Conservation (phyloP, 768 basidiomycete genomes). For the Candolleomyces aberdarensis region DNA sequence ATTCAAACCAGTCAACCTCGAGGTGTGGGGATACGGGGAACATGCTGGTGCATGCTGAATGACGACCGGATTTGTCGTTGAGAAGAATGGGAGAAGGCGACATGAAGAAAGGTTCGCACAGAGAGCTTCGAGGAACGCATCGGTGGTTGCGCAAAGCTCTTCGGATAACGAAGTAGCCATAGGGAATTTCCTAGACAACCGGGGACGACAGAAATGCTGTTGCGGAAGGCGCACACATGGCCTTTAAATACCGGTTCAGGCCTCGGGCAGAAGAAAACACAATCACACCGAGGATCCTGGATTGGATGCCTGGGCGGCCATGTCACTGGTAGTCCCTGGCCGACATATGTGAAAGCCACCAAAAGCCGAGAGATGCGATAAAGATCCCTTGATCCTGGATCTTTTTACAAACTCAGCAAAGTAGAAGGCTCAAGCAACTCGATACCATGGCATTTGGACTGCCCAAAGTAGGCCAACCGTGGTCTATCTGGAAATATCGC, state of each 20-base stretch:
- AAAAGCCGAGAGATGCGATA: too few species aligned
- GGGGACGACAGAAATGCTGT: background rate
- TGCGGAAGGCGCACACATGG: background rate
- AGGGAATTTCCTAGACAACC: constrained; percentile 5
- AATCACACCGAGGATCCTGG: constrained; percentile 6
- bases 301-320: background rate
- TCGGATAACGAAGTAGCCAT: constrained; percentile 5
- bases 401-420: too few species aligned
- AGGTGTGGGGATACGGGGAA: constrained; percentile 31
- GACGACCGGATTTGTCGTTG: constrained; percentile 30
- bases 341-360: background rate
- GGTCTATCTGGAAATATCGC: too few species aligned
- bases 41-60: constrained; percentile 39
- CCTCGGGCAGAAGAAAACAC: constrained; percentile 34
- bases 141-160: constrained; percentile 30
- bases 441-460: too few species aligned
- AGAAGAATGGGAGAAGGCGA: constrained; percentile 36
- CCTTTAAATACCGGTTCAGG: constrained; percentile 14
- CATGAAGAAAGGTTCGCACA: constrained; percentile 29
- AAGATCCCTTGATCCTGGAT: too few species aligned
- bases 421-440: too few species aligned
- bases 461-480: too few species aligned
- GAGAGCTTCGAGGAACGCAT: constrained; percentile 36
- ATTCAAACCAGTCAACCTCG: constrained; percentile 38
- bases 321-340: background rate